Base-by-base conservation (phyloP, 148 eudicot species). In the Diospyros kaki region DNA sequence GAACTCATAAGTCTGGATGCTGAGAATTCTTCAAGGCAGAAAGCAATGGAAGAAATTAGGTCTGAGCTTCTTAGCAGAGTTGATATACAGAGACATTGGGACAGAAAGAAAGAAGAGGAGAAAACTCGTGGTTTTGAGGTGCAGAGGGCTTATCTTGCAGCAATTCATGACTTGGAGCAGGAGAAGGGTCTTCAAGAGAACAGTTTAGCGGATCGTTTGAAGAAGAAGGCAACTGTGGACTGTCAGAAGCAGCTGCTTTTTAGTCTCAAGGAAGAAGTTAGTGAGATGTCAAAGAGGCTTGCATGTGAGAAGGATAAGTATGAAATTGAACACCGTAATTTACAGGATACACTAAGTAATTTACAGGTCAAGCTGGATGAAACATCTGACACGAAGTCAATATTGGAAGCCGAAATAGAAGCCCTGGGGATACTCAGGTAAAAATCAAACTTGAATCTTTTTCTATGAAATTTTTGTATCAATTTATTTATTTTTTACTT, bases 371-470 rank as follows among this genome's bases (percentile, higher is more conserved):
- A 88, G 83, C 79, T 78, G 72, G 97, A 92, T 81, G 89, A 84
- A 38, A 46, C 88, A 53, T 82, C 86, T 81, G 94, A 90, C 81
- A 81, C 81, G 45, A 95, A 90, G 76, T 86, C 98, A 55, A 64
- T 93, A 80, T 82, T 95, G 60, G 91, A 90, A 81, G 91, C 97
- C 76, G 97, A 95, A 86, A 80, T 89, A 71, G 98, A 95, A 87
- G 93, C 97, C 67, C 81, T 95, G 65, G 90, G 89, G 64, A 92
- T 90, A 80, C 83, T 95, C 70, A 92, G 97, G 98, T 92, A 86
- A 56, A 4, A 39, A 15, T 79, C 68, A n/a, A 69, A 15, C 15
- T 5, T 46, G 43, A 14, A 17, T 58, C 28, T 6, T 28, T 6
- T 45, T 53, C 39, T 48, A 39, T 1, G 17, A 73, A 28, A 73